phyloP scores from a whole-genome alignment of 192 early-diverging fungal genomes.

The Coemansia sp. region DNA sequence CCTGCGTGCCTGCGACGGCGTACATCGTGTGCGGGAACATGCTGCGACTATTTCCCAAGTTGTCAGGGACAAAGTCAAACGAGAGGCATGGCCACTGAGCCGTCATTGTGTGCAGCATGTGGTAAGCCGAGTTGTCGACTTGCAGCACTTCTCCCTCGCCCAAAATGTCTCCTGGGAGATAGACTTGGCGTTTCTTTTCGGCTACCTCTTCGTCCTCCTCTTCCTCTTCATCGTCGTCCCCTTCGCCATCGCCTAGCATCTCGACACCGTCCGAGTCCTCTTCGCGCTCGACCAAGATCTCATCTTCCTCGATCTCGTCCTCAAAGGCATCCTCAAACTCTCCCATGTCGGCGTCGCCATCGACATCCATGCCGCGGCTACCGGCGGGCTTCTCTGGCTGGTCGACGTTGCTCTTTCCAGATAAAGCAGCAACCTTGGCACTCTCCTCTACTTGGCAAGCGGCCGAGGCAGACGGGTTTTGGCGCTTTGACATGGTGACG shows the following conservation, averaged over 20 bases:
- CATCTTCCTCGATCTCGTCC: slow-evolving; percentile 77
- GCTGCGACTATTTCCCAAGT: slow-evolving; percentile 74
- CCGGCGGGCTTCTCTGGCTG: slow-evolving; percentile 30
- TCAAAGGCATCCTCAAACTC: slow-evolving; percentile 91
- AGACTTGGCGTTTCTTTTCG: slow-evolving; percentile 69
- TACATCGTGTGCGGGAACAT: slow-evolving; percentile 92
- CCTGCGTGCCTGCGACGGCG: slow-evolving; percentile 92
- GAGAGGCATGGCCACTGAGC: slow-evolving; percentile 96
- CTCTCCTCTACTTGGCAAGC: slow-evolving; percentile 17
- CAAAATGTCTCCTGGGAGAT: slow-evolving; percentile 87
- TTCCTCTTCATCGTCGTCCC: slow-evolving; percentile 52
- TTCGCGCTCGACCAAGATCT: slow-evolving; percentile 67
- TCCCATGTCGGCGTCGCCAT: slow-evolving; percentile 49
- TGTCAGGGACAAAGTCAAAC: slow-evolving; percentile 93
- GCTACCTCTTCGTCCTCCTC: slow-evolving; percentile 60
- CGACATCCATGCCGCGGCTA: slow-evolving; percentile 41
- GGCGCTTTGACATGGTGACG: slow-evolving; percentile 45
- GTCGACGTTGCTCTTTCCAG: slow-evolving; percentile 11
- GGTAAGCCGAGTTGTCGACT: slow-evolving; percentile 92
- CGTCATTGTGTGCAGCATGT: slow-evolving; percentile 94
- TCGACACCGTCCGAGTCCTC: slow-evolving; percentile 64
- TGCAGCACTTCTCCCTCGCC: slow-evolving; percentile 88
- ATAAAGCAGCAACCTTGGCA: slow-evolving; percentile 36
- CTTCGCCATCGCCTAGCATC: slow-evolving; percentile 37
- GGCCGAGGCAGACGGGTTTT: slow-evolving; percentile 22